Percentiles rank a stretch among this genome's conserved stretches.
phyloP scores from a whole-genome alignment of 805 yeast genomes.

The Saturnispora mendoncae region DNA sequence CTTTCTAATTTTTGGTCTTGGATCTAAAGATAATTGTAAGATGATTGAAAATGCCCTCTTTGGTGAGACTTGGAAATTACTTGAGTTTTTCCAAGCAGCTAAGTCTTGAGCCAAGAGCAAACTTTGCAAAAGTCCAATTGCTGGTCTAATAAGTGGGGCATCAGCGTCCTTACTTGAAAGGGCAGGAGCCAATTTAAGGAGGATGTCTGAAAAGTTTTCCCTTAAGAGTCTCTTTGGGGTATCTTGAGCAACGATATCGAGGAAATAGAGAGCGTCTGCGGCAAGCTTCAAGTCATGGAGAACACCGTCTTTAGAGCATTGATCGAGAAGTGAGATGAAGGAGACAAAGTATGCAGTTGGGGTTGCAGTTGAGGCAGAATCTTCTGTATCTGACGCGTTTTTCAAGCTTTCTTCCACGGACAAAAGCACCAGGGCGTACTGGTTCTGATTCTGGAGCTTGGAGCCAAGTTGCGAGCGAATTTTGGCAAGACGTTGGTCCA shows the following conservation, averaged over 20 bases:
- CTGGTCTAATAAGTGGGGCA: constrained; percentile 74
- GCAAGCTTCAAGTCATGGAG: constrained; percentile 57
- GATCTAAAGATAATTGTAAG: constrained; percentile 70
- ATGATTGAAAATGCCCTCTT: constrained; percentile 73
- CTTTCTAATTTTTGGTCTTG: constrained; percentile 91
- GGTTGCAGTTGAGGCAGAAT: too few species aligned
- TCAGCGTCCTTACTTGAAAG: constrained; percentile 60
- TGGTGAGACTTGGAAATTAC: constrained; percentile 52
- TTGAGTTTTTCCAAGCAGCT: constrained; percentile 61
- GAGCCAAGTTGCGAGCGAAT: constrained; percentile 67
- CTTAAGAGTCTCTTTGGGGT: constrained; percentile 62
- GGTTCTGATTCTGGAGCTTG: constrained; percentile 81
- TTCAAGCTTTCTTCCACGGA: constrained; percentile 94
- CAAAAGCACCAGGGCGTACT: constrained; percentile 68
- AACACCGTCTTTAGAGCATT: constrained; percentile 47
- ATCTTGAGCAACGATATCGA: constrained; percentile 71
- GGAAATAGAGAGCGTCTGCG: constrained; percentile 65
- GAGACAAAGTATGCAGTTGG: constrained; percentile 84
- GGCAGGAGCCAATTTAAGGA: constrained; percentile 74
- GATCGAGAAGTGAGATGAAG: constrained; percentile 72
- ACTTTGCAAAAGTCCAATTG: constrained; percentile 78
- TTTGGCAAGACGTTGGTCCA: constrained; percentile 55
- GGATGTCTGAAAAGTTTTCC: constrained; percentile 67
- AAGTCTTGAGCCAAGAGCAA: constrained; percentile 73
- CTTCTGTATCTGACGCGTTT: constrained; percentile 62